These are phyloP conservation scores for Gentiana dahurica DNA, from an alignment of 257 asterid species.

Conservation along the genomic window DNA sequence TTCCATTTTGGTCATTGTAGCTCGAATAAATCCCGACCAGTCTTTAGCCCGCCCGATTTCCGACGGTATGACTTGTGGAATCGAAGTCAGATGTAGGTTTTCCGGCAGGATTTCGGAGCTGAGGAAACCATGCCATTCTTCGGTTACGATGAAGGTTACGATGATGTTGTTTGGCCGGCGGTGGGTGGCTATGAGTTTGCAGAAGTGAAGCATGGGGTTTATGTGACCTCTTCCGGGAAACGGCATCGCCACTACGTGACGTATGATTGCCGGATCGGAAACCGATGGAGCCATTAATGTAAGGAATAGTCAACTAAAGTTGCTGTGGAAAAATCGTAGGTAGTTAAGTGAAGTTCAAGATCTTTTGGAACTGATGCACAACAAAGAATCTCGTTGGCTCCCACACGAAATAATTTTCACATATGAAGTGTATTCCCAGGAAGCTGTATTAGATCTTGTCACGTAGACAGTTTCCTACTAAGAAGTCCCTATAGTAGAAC, in stretches of 20 bases:
- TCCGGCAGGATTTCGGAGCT: slow-evolving; percentile 24
- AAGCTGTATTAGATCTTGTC: too few species aligned
- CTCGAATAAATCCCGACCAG: slow-evolving; percentile 18
- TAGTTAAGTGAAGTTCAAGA: too few species aligned
- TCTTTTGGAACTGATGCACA: too few species aligned
- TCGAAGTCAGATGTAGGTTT: slow-evolving; percentile 24
- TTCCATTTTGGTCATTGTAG: slow-evolving; percentile 29
- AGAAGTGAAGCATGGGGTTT: slow-evolving; percentile 36
- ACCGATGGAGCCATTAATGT: neutral
- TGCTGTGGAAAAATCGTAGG: too few species aligned
- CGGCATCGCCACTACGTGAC: slow-evolving; percentile 64
- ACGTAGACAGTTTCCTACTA: too few species aligned
- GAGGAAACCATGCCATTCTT: slow-evolving; percentile 37
- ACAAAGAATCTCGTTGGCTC: too few species aligned
- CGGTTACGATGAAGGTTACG: slow-evolving; percentile 37
- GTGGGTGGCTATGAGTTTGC: slow-evolving; percentile 17
- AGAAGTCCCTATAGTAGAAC: too few species aligned
- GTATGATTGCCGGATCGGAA: neutral
- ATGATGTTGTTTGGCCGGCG: slow-evolving; percentile 11
- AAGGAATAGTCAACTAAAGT: too few species aligned
- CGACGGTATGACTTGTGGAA: slow-evolving; percentile 54
- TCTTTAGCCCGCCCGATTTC: slow-evolving; percentile 44
- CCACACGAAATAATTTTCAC: too few species aligned
- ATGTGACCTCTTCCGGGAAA: slow-evolving; percentile 88
- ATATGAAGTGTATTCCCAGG: too few species aligned